Conservation (phyloP, 2,329 filamentous ascomycete genomes). For the Xylariaceae sp. region DNA sequence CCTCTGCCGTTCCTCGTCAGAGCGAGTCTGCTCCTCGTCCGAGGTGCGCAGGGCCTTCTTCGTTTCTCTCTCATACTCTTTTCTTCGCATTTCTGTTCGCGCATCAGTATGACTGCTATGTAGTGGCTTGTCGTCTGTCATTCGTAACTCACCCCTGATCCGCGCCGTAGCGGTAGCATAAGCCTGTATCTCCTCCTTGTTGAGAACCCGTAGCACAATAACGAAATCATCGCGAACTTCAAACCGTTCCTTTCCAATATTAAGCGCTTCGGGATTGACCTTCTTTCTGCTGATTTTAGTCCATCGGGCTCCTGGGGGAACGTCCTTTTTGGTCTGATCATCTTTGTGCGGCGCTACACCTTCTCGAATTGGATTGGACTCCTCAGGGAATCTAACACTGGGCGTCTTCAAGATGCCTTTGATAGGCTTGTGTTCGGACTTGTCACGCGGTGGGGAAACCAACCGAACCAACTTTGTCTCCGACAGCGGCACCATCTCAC, state of each 20-base stretch:
- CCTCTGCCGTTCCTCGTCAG: constrained; percentile 31
- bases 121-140: background rate
- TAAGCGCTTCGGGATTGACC: constrained; percentile 83
- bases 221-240: constrained; percentile 92
- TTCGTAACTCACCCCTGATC: constrained; percentile 60
- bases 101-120: constrained; percentile 15
- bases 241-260: constrained; percentile 81
- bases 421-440: constrained; percentile 61
- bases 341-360: constrained; percentile 93
- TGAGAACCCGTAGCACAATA: constrained; percentile 82
- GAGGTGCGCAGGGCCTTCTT: constrained; percentile 20
- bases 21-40: constrained; percentile 28
- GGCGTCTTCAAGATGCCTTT: constrained; percentile 85
- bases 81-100: constrained; percentile 36
- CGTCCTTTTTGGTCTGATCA: constrained; percentile 66
- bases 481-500: constrained; percentile 33
- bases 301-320: constrained; percentile 77
- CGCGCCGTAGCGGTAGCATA: constrained; percentile 77
- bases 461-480: constrained; percentile 55
- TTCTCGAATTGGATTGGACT: constrained; percentile 75
- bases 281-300: constrained; percentile 85
- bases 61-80: constrained; percentile 36
- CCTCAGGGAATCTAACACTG: constrained; percentile 78
- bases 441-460: constrained; percentile 64
- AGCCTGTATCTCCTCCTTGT: constrained; percentile 81